Base-by-base conservation (phyloP, 2,329 filamentous ascomycete species). In the Neurospora sp. region DNA sequence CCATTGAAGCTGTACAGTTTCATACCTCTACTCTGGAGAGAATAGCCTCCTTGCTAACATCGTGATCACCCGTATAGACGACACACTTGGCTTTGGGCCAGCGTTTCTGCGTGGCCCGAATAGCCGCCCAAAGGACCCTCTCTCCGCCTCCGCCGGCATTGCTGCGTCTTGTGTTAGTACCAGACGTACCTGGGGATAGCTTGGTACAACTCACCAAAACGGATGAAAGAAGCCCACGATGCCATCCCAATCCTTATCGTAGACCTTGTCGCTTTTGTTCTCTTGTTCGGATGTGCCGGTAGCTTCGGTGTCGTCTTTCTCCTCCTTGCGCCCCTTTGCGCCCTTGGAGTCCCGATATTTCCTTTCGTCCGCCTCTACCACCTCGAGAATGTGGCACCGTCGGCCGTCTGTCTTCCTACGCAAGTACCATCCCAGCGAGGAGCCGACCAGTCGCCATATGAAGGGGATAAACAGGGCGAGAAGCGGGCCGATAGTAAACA, bases 161-260 rank as follows among this genome's bases (percentile, higher is more conserved):
- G 81, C 92, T 96, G 15, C 15, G 8, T 52, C 6, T 39, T 12
- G 8, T 6, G 70, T 74, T n/a, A 74, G 72, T 68, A 65, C 39
- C n/a, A n/a, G 67, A 19, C 39, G 12, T 17, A 12, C 28, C 28
- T 28, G 28, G 28, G 28, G 28, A 15, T 1, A 62, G 23, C 1
- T 5, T 19, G 3, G 8, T 1, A n/a, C n/a, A 70, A 77, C 86
- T 73, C 83, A 95, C 92, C 96, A 98, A 80, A 97, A 99, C 1
- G 96, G 96, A 80, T 99, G 96, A 78, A 99, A 97, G 85, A 99
- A 98, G 66, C 93, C 96, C 72, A 98, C 88, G 68, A 97, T 89
- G 39, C 94, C 94, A 72, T 89, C 85, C 92, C 92, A 97, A 66
- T 91, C 85, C 74, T 86, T 83, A 70, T 85, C 83, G 52, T 33